Percentiles rank a stretch among this genome's conserved stretches.
Evolutionary conservation across 2,329 filamentous ascomycete genomes (phyloP).

Genomic region (Exophiala oligosperma): DNA sequence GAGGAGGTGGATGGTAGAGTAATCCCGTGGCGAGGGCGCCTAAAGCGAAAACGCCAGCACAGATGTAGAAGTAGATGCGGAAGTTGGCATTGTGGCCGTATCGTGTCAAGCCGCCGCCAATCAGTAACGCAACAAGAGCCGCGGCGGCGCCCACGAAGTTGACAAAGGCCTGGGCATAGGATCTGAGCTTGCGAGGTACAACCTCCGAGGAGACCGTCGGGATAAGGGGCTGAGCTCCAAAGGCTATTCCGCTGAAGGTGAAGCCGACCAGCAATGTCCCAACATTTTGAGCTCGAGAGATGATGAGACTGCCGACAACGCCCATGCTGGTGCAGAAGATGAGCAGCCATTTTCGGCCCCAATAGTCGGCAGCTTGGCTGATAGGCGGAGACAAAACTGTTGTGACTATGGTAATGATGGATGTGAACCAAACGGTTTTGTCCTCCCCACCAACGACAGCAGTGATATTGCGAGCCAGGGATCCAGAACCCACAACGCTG

Average conservation of each 20-base stretch:
- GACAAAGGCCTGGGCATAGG: conserved; percentile 16
- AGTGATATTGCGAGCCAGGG: conserved; percentile 2
- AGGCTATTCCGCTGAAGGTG: conserved; percentile 4
- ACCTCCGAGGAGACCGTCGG: conserved; percentile 22
- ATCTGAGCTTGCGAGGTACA: conserved; percentile 9
- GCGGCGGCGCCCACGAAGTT: not conserved
- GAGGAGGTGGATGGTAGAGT: conserved; percentile 17
- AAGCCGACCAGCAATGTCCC: conserved; percentile 13
- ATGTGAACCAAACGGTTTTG: conserved; percentile 4
- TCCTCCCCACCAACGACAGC: conserved; percentile 4
- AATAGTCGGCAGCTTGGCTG: conserved; percentile 20
- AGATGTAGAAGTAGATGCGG: conserved; percentile 18
- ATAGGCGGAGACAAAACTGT: conserved; percentile 14
- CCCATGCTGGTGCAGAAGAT: conserved; percentile 1
- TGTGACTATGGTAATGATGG: conserved; percentile 3
- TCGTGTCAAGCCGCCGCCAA: conserved; percentile 6
- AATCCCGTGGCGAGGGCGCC: conserved; percentile 1
- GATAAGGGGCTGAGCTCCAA: conserved; percentile 14
- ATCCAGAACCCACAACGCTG: too few species aligned
- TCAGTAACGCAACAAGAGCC: conserved; percentile 11
- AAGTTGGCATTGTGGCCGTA: conserved; percentile 6
- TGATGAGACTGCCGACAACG: conserved; percentile 13
- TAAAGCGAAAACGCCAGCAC: conserved; percentile 4
- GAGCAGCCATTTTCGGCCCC: conserved; percentile 19
- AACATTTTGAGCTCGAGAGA: conserved; percentile 11